phyloP scores from a whole-genome alignment of 371 early-diverging fungal genomes.

The Umbelopsis sp. region DNA sequence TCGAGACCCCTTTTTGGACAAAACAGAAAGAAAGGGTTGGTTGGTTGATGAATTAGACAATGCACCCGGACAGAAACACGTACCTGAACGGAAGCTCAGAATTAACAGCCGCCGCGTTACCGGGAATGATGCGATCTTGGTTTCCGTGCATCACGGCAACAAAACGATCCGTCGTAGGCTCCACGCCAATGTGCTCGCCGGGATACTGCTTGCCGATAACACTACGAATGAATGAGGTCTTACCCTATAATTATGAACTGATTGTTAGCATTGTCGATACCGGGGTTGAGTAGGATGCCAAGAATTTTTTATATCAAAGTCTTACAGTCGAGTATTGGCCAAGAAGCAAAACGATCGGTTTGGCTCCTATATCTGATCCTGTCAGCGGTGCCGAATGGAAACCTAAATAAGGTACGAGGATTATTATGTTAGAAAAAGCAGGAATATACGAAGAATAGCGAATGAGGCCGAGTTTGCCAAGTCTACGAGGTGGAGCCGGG shows the following conservation, averaged over 20 bases:
- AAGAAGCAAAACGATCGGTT: constrained; percentile 82
- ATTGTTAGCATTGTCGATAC: background rate
- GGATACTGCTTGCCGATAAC: constrained; percentile 83
- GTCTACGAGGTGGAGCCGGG: background rate
- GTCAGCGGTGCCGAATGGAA: constrained; percentile 81
- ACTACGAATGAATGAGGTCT: constrained; percentile 85
- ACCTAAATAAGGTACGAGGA: constrained; percentile 25
- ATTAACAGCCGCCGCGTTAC: constrained; percentile 88
- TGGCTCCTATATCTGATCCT: constrained; percentile 81
- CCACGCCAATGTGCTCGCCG: constrained; percentile 85
- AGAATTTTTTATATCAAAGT: background rate
- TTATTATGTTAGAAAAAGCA: background rate
- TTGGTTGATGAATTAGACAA: background rate
- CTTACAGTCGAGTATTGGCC: constrained; percentile 83
- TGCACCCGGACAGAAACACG: too few relatives aligned
- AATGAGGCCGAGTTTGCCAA: background rate
- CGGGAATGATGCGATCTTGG: constrained; percentile 79
- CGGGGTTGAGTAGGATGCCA: background rate
- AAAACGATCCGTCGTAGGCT: constrained; percentile 88
- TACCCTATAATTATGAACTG: constrained; percentile 53
- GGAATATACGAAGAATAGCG: background rate
- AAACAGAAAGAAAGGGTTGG: background rate
- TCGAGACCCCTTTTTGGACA: constrained; percentile 51
- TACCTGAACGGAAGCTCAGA: constrained; percentile 77
- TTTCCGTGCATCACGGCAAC: constrained; percentile 82